Base-by-base conservation (phyloP, 2,329 filamentous ascomycete genomes). In the Nakataea oryzae region DNA sequence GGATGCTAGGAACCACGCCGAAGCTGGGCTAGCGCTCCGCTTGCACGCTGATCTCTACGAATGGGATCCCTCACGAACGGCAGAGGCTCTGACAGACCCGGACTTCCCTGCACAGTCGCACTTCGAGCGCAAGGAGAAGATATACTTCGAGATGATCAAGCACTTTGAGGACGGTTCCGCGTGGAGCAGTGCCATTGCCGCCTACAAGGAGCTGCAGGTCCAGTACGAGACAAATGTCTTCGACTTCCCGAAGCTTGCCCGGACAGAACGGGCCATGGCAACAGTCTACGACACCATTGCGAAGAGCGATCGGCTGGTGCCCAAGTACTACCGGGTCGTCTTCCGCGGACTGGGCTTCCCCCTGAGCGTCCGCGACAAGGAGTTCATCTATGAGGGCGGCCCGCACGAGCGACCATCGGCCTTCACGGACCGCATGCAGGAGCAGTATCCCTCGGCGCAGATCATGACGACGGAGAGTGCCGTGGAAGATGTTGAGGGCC, bases 91-190 rank as follows among this genome's bases (percentile, higher is more conserved):
- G 12, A 70, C 78, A 0, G 92, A 93, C 57, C 93, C 92, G 0
- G 76, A 81, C n/a, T 89, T 96, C 71, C 90, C 91, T 0, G 82
- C 87, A 12, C 93, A 97, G 73, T 88, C 88, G 0, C 86, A 90
- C 1, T 97, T 97, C 69, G 93, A 97, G 69, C 87, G 93, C 54
- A 96, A 96, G 73, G 95, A 97, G 74, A 83, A 86, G 50, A 83
- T 97, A 59, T 97, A 96, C 75, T 96, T 97, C 69, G 85, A 92
- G 67, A 96, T 97, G 82, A 96, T 97, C 72, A 92, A 93, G 73
- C 83, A 93, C 71, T 97, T 95, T 66, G 93, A 97, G 71, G 91
- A 96, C 64, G 93, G 92, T n/a, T 88, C 91, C 71, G 91, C 91
- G 0, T 97, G 93, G 93, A 89, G 90, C 69, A 90, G 90, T 72